Evolutionary conservation across 2,329 filamentous ascomycete genomes (phyloP).

Genomic region (Pseudovirgaria hyperparasitica): DNA sequence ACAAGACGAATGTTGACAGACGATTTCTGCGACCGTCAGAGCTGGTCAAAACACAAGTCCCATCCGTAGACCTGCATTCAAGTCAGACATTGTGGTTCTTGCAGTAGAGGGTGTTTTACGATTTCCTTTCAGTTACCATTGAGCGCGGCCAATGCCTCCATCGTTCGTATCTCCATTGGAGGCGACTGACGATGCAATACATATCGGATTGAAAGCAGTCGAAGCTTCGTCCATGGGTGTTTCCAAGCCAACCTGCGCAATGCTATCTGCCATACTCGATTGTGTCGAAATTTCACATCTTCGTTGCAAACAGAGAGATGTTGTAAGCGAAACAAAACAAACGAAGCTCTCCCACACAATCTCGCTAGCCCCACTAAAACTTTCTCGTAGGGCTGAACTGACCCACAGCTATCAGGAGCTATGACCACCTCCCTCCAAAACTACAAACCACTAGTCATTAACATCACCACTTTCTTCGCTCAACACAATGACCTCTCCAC

Average conservation of each 20-base stretch:
- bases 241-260: too few relatives aligned
- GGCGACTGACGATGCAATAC: too few relatives aligned
- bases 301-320: too few relatives aligned
- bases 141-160: too few relatives aligned
- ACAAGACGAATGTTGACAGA: conserved; percentile 44
- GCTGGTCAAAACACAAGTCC: conserved; percentile 43
- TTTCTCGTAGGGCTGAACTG: conserved; percentile 14
- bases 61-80: conserved; percentile 35
- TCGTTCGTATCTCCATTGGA: too few relatives aligned
- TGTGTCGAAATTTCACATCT: too few relatives aligned
- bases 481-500: neutral
- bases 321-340: conserved; percentile 13
- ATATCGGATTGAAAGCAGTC: too few relatives aligned
- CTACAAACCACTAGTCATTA: too few relatives aligned
- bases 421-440: conserved; percentile 3
- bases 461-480: conserved; percentile 1
- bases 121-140: conserved; percentile 2
- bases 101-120: too few relatives aligned
- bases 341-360: conserved; percentile 5
- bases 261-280: neutral
- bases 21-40: conserved; percentile 36
- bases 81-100: conserved; percentile 1
- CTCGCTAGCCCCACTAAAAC: neutral
- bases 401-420: conserved; percentile 7
- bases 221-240: too few relatives aligned